Evolutionary conservation across 1,139 yeast species (phyloP), one percentile per base, ranked within the genome.

Genomic region (Blastobotrys ciferrii): DNA sequence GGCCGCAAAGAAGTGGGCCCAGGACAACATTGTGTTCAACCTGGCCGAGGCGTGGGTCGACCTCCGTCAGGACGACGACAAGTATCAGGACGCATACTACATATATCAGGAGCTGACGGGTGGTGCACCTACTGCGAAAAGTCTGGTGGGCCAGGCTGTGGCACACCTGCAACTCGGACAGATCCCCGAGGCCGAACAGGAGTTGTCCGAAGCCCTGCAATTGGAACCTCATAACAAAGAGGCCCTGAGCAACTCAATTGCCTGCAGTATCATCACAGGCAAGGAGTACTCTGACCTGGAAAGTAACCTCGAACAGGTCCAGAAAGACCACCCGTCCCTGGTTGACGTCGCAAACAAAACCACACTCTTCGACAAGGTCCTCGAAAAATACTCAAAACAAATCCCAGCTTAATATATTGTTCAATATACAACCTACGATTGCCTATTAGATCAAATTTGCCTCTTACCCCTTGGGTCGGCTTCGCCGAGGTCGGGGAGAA

Each of bases 41-140:
- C 73, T 84, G 13, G 75, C 84, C 47, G 92, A 85, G 61, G 77
- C 86, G 14, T 82, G 87, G 82, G 71, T 81, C 17, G 72, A 75
- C 50, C 67, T 84, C 45, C 72, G 76, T 49, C 78, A 70, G 57
- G 86, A 84, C 43, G 82, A 80, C 48, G 75, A 80, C 20, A 71
- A 75, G 55, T 71, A 75, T 55, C 83, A 77, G 64, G 79, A 80
- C 55, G 73, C 86, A 1, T 81, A 76, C 67, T 85, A 82, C 65
- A 84, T 85, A 58, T 85, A 78, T 65, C 92, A 85, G 64, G 94
- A 85, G 66, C 71, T 82, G 49, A 76, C 80, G 46, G 64, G 61
- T 25, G 63, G 64, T 7, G 50, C 73, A 20, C 79, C 62, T 67
- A 75, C 74, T 67, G 78, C 59, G 64, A 73, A 68, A 69, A 74